Base-by-base conservation (phyloP, 306 rosid species). In the Chamaecrista fasciculata region DNA sequence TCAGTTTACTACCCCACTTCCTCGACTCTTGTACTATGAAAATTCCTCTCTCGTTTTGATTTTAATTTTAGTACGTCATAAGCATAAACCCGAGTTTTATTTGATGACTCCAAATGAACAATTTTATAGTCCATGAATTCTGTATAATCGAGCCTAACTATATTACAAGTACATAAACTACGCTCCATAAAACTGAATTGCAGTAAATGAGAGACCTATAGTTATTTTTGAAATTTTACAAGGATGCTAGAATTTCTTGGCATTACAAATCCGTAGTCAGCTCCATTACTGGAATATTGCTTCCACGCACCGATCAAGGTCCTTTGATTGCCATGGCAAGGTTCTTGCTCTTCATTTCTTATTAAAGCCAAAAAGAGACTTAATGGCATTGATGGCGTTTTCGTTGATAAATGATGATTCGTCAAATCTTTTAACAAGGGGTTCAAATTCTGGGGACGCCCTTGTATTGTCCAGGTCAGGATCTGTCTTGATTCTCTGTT, bases 341-440 rank as follows among this genome's bases (percentile, higher is more conserved):
- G 40, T 19, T 20, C 16, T 46, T 15, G 18, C 67, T 33, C 9
- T 59, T 75, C 81, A 93, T 51, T 88, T 90, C 82, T 93, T 88
- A 73, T 82, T 57, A 81, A 88, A 86, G 67, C 98, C 98, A 74
- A 93, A 93, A 37, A 93, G 68, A 58, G 97, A 94, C 76, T 94
- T 94, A 42, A 94, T 89, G 71, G 96, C 99, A 71, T 94, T 91
- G 87, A 94, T 90, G 56, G 99, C 99, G 46, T 78, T 91, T 83
- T 94, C 99, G 12, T 94, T 94, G 91, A 94, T 90, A 61, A 94
- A 90, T 11, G 99, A 94, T 72, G 99, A 94, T 72, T 94, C 97
- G 3, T 91, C 96, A 25, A 85, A 91, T 81, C 86, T 81, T 76
- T 85, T 88, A 75, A 91, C 28, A 1, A 94, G 78, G 20, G 86